phyloP scores from a whole-genome alignment of 768 basidiomycete genomes.

The Cystobasidium tubakii region DNA sequence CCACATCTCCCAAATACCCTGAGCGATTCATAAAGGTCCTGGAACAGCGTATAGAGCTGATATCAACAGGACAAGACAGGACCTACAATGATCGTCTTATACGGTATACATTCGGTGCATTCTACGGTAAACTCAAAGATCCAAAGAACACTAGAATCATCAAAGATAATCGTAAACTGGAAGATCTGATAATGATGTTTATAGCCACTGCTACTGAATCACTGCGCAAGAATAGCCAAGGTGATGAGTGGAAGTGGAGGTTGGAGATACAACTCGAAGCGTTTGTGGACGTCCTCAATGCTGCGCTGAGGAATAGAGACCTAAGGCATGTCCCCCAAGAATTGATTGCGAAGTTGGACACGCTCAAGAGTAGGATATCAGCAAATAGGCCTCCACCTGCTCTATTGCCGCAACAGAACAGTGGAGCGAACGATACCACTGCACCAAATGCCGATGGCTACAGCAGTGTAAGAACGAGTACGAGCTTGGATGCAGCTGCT shows the following conservation, averaged over 20 bases:
- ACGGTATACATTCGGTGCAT: constrained; percentile 81
- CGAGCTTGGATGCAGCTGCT: background rate
- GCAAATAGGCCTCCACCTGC: constrained; percentile 6
- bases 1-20: constrained; percentile 60
- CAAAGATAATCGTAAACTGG: constrained; percentile 94
- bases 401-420: background rate
- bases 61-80: constrained; percentile 86
- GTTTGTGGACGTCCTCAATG: constrained; percentile 78
- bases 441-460: background rate
- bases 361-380: constrained; percentile 23
- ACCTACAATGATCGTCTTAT: constrained; percentile 64
- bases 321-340: constrained; percentile 77
- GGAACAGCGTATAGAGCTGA: constrained; percentile 79
- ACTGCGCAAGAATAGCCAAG: constrained; percentile 71
- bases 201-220: constrained; percentile 82
- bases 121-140: constrained; percentile 82
- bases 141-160: constrained; percentile 79
- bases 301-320: constrained; percentile 59
- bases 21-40: constrained; percentile 87
- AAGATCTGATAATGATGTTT: constrained; percentile 93
- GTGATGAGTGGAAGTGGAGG: constrained; percentile 84
- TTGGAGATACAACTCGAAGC: constrained; percentile 84
- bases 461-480: background rate
- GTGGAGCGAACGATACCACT: background rate
- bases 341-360: constrained; percentile 53